These are phyloP conservation scores for Metschnikowia chrysomelidarum DNA, from an alignment of 805 yeast species.

Conservation along the genomic window DNA sequence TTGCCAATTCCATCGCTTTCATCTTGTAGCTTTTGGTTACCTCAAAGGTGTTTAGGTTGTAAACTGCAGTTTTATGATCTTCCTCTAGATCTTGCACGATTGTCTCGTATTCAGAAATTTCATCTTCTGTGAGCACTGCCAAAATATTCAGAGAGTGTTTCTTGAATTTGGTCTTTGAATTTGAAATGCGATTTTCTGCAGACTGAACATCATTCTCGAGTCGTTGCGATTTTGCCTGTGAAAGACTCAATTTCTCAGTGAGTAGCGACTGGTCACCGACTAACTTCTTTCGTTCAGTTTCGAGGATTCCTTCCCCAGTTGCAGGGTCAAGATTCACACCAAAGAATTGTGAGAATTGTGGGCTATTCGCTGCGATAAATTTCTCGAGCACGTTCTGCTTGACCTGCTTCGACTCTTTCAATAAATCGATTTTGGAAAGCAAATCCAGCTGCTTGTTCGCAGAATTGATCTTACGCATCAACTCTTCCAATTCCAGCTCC, in stretches of 20 bases:
- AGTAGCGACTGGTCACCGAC: not conserved
- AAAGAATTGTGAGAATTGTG: slow-evolving; percentile 19
- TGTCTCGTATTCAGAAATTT: slow-evolving; percentile 51
- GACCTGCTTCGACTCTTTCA: slow-evolving; percentile 38
- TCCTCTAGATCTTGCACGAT: slow-evolving; percentile 56
- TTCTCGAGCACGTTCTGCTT: slow-evolving; percentile 29
- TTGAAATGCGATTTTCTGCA: slow-evolving; percentile 1
- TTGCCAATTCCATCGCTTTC: slow-evolving; percentile 66
- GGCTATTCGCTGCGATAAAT: slow-evolving; percentile 23
- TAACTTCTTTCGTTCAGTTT: slow-evolving; percentile 2
- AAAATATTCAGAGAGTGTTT: slow-evolving; percentile 19
- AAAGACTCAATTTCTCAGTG: not conserved
- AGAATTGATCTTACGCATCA: slow-evolving; percentile 48
- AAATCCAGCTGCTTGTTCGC: slow-evolving; percentile 59
- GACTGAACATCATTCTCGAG: slow-evolving; percentile 1
- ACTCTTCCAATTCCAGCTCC: slow-evolving; percentile 46
- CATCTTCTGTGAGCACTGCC: slow-evolving; percentile 29
- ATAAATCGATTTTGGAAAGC: slow-evolving; percentile 50
- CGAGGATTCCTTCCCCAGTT: slow-evolving; percentile 15
- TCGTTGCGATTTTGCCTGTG: not conserved
- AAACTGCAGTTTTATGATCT: slow-evolving; percentile 58
- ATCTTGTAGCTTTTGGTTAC: slow-evolving; percentile 69
- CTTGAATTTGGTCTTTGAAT: slow-evolving; percentile 5
- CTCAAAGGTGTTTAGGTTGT: slow-evolving; percentile 63
- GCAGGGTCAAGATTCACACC: slow-evolving; percentile 18